These are phyloP conservation scores for Pachysandra terminalis DNA, from an alignment of 164 flowering plant species.

Conservation along the genomic window DNA sequence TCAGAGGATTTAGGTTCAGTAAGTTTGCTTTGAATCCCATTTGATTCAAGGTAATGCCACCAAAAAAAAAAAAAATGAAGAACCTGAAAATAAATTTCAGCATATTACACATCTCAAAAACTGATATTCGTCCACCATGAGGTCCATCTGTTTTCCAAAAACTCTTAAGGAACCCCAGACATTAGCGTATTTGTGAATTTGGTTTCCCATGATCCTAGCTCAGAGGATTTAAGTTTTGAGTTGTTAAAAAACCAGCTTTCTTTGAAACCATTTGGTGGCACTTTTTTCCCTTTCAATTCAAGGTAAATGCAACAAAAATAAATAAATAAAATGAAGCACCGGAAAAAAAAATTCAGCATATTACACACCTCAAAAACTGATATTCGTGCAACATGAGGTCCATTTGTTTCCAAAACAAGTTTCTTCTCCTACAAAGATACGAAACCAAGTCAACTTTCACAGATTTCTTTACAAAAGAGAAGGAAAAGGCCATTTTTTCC, in stretches of 20 bases:
- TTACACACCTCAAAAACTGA: slow-evolving; percentile 79
- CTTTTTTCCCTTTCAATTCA: neutral
- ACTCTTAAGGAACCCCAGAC: too few relatives aligned
- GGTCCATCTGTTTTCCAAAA: slow-evolving; percentile 85
- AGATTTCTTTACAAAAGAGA: neutral
- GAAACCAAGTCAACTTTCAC: neutral
- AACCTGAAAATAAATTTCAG: neutral
- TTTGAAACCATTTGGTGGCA: too few relatives aligned
- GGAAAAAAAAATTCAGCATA: neutral
- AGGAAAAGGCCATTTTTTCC: neutral
- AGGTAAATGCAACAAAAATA: neutral
- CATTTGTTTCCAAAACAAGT: slow-evolving; percentile 77
- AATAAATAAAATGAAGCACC: neutral
- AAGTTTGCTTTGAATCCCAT: neutral
- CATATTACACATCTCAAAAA: slow-evolving; percentile 64
- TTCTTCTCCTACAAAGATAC: slow-evolving; percentile 63
- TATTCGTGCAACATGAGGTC: slow-evolving; percentile 79
- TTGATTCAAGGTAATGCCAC: neutral
- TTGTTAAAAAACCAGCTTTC: neutral
- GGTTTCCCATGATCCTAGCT: too few relatives aligned
- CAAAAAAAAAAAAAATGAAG: neutral
- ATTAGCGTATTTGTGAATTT: too few relatives aligned
- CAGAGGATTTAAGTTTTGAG: too few relatives aligned
- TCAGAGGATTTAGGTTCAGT: neutral
- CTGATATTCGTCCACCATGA: slow-evolving; percentile 74